Evolutionary conservation across 345 rosid genomes (phyloP), one percentile per base, ranked within the genome.

Genomic region (Eucalyptus sp.): DNA sequence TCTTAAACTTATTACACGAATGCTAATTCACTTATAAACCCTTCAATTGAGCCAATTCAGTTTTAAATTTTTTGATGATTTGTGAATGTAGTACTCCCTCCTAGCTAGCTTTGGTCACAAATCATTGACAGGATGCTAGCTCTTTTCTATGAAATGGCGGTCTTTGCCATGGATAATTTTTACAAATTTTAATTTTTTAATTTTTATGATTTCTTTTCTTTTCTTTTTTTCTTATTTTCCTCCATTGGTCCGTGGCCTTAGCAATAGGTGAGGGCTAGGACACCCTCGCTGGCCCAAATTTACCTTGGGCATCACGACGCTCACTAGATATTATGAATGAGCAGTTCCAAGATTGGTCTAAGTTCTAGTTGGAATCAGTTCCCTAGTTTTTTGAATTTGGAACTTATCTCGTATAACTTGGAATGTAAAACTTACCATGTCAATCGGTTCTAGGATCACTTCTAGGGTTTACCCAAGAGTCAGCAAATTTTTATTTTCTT

Each of bases 271-370:
- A 56, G 29, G 62, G 29, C 62, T 56, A 56, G 13, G 29, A 56
- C 62, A 56, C 29, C 62, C 29, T 56, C 0, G 62, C 12, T 1
- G 1, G 3, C 62, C 62, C 62, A 56, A 56, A 56, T 22, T 56
- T 56, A 56, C 11, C 29, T 56, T 22, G 29, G 62, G 13, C 12
- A 4, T 56, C 27, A 24, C 6, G 13, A 0, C 0, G 3, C 62
- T 56, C 13, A 24, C 62, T 24, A 56, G 29, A 22, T 56, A 56
- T 56, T 56, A 56, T 22, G 13, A 24, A 10, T 24, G 29, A 56
- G 29, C 0, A 24, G 3, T 56, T 56, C 29, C 3, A 24, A 0
- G 13, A 10, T 56, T 24, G 12, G 13, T 56, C 62, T 0, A 56
- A 10, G 62, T 56, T 29, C 29, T 56, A 22, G 27, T 56, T 24